These are phyloP conservation scores for Sporothrix pallida DNA, from an alignment of 2,329 filamentous ascomycete genomes.

Conservation along the genomic window DNA sequence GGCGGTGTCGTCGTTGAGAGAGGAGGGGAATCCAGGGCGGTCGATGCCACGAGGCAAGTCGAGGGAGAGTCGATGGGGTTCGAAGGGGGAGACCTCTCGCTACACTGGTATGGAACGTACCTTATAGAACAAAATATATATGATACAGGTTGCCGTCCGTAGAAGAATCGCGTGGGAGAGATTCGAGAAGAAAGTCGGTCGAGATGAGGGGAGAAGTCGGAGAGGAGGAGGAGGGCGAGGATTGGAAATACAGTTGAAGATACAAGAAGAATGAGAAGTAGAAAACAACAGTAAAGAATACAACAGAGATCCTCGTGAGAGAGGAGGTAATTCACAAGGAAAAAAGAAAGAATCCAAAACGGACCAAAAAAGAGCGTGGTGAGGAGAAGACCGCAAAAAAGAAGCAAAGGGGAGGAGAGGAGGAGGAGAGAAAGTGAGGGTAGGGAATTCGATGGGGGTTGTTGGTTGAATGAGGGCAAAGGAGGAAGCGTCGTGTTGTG, in stretches of 20 bases:
- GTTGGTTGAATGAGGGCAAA: conserved; percentile 26
- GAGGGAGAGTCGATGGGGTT: neutral
- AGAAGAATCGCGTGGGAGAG: neutral
- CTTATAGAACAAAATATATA: conserved; percentile 38
- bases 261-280: conserved; percentile 25
- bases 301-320: conserved; percentile 16
- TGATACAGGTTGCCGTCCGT: conserved; percentile 37
- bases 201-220: conserved; percentile 6
- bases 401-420: conserved; percentile 9
- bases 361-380: conserved; percentile 33
- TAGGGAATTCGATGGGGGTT: conserved; percentile 12
- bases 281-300: conserved; percentile 10
- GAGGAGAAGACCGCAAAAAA: conserved; percentile 21
- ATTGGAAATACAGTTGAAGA: conserved; percentile 12
- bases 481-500: conserved; percentile 11
- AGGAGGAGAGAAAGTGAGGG: neutral
- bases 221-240: conserved; percentile 6
- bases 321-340: conserved; percentile 16
- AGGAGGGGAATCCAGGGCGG: neutral
- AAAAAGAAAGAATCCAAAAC: conserved; percentile 26
- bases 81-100: neutral
- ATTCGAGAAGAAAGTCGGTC: neutral
- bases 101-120: conserved; percentile 27
- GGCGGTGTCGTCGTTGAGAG: conserved; percentile 12
- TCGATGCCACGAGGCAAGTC: neutral